Conservation (phyloP, 371 early-diverging fungal species). For the Mortierella sp. region DNA sequence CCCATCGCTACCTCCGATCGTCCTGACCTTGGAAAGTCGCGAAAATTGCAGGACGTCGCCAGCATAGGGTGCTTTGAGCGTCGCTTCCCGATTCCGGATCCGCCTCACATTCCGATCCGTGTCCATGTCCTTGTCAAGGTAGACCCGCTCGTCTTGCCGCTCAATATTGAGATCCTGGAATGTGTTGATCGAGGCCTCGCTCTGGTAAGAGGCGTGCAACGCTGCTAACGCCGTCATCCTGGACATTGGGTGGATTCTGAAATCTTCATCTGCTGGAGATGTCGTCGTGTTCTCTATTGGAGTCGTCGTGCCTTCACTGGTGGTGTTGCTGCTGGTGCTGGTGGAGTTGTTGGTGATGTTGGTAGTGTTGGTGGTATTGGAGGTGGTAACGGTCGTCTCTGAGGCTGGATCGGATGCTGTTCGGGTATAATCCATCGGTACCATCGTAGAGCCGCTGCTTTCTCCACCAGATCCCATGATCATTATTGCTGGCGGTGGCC, state of each 20-base stretch:
- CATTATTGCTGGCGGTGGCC: neutral
- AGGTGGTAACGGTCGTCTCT: neutral
- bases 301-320: no score
- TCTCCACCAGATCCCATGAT: neutral
- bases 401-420: conserved; percentile 17
- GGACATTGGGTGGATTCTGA: conserved; percentile 27
- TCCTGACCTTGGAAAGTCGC: conserved; percentile 17
- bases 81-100: neutral
- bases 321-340: neutral
- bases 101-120: neutral
- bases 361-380: neutral
- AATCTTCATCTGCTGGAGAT: neutral
- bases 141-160: neutral
- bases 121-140: neutral
- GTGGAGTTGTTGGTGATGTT: neutral
- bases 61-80: conserved; percentile 12
- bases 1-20: conserved; percentile 31
- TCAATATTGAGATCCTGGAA: neutral
- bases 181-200: neutral
- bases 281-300: neutral
- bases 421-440: conserved; percentile 31
- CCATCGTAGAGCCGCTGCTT: neutral
- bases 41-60: conserved; percentile 22
- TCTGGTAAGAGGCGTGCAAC: neutral
- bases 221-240: neutral